Conservation (phyloP, 345 rosid species). For the Salix suchowensis region DNA sequence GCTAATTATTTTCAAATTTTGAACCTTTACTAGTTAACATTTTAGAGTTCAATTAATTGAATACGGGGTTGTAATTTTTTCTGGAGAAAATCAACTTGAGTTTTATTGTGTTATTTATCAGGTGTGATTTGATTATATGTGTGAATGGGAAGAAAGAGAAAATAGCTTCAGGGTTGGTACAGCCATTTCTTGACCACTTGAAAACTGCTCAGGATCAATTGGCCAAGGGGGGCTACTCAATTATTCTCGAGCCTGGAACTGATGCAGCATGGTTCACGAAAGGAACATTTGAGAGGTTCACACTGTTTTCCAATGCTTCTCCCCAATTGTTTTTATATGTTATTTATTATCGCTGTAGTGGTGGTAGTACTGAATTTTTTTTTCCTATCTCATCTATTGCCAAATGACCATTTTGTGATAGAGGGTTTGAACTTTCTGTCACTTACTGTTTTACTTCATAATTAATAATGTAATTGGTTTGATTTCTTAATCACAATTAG, state of each 20-base stretch:
- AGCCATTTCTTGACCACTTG: slow-evolving; percentile 85
- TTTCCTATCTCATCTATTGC: neutral
- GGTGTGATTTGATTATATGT: slow-evolving; percentile 84
- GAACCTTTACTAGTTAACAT: neutral
- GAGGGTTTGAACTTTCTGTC: neutral
- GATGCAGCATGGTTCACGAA: slow-evolving; percentile 82
- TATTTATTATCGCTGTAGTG: neutral
- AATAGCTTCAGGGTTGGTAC: slow-evolving; percentile 81
- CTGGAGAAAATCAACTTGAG: neutral
- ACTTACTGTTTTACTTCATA: neutral
- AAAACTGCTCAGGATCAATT: slow-evolving; percentile 78
- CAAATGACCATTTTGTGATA: neutral
- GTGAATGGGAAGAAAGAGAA: slow-evolving; percentile 81
- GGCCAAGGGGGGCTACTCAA: slow-evolving; percentile 87
- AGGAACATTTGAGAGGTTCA: slow-evolving; percentile 73
- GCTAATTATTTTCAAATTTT: neutral
- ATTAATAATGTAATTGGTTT: neutral
- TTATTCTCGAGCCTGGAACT: slow-evolving; percentile 50
- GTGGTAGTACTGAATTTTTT: neutral
- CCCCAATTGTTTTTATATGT: neutral
- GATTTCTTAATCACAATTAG: neutral
- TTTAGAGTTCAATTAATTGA: neutral
- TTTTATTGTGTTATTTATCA: slow-evolving; percentile 17
- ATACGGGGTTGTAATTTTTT: neutral
- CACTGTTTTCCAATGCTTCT: neutral